Evolutionary conservation across 2,329 filamentous ascomycete species (phyloP).

Genomic region (Penicillium sp.): DNA sequence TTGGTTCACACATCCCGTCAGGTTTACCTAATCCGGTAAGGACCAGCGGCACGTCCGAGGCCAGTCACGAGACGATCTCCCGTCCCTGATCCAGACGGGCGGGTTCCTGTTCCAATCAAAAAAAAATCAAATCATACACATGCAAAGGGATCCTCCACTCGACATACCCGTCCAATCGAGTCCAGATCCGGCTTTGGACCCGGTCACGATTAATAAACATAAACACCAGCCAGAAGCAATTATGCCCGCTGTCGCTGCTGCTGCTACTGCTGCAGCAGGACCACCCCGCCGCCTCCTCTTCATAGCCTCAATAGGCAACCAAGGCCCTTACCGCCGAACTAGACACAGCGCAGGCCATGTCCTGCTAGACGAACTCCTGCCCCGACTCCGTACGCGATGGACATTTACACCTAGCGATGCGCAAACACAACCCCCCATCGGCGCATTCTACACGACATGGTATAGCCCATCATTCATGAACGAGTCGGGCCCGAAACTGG

Average conservation of each 20-base stretch:
- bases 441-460: constrained; percentile 50
- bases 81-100: constrained; percentile 15
- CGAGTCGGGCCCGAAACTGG: constrained; percentile 70
- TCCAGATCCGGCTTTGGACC: background rate
- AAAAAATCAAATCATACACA: background rate
- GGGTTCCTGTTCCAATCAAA: background rate
- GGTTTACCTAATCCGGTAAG: constrained; percentile 4
- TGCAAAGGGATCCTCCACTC: background rate
- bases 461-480: constrained; percentile 85
- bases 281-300: constrained; percentile 56
- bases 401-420: constrained; percentile 32
- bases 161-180: background rate
- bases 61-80: constrained; percentile 23
- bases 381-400: constrained; percentile 46
- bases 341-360: constrained; percentile 87
- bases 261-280: background rate
- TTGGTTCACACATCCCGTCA: background rate
- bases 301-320: constrained; percentile 86
- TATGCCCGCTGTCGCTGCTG: background rate
- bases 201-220: background rate
- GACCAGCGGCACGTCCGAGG: constrained; percentile 1
- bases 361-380: constrained; percentile 64
- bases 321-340: constrained; percentile 69
- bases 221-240: background rate
- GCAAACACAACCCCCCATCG: constrained; percentile 18